A percentile compares a stretch with the other conserved stretches of the same genome.
Evolutionary conservation across 2,329 filamentous ascomycete species (phyloP).

Genomic region (Calonectria fujianensis): DNA sequence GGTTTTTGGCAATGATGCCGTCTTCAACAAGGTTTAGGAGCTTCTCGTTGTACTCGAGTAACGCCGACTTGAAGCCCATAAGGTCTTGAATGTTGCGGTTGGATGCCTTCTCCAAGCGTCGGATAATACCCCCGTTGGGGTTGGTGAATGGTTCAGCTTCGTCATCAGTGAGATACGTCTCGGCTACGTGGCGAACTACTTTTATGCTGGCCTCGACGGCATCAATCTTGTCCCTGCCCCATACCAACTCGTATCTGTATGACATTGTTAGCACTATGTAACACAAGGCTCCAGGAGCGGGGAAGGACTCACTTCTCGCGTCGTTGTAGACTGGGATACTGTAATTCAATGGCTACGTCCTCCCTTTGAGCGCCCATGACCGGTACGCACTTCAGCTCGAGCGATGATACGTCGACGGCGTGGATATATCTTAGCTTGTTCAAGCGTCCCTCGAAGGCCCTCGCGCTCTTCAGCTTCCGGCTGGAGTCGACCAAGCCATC

Average conservation of each 20-base stretch:
- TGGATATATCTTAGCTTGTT: conserved; percentile 72
- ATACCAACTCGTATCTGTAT: conserved; percentile 77
- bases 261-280: conserved; percentile 46
- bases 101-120: conserved; percentile 84
- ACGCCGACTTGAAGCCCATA: conserved; percentile 81
- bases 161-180: conserved; percentile 85
- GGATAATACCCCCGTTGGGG: conserved; percentile 83
- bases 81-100: conserved; percentile 79
- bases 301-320: conserved; percentile 77
- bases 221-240: conserved; percentile 86
- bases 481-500: conserved; percentile 67
- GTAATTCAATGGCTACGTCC: conserved; percentile 79
- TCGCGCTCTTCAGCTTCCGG: conserved; percentile 67
- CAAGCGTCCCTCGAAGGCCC: conserved; percentile 66
- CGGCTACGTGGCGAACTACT: conserved; percentile 81
- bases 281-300: background rate
- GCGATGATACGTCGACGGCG: conserved; percentile 73
- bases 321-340: conserved; percentile 86
- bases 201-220: conserved; percentile 83
- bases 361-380: conserved; percentile 70
- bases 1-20: conserved; percentile 82
- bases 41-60: conserved; percentile 85
- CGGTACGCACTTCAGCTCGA: conserved; percentile 70
- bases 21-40: conserved; percentile 79
- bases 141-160: conserved; percentile 81